A percentile compares a stretch with the other conserved stretches of the same genome.
Conservation (phyloP, 2,329 filamentous ascomycete species). For the Myriosclerotinia duriaeana region DNA sequence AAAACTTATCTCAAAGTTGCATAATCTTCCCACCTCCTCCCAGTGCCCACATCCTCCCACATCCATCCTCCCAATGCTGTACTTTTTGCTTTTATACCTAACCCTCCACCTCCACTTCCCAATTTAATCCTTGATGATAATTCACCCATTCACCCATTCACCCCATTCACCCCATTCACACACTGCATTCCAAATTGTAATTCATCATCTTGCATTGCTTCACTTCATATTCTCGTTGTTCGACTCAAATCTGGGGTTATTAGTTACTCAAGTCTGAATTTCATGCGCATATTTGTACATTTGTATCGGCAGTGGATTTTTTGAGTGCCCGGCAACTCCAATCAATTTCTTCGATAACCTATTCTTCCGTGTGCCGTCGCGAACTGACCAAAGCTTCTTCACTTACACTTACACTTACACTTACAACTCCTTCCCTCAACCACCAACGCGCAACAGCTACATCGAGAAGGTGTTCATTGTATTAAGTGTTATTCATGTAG, state of each 20-base stretch:
- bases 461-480: conserved; percentile 10
- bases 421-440: conserved; percentile 5
- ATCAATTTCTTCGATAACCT: conserved; percentile 11
- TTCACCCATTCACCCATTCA: neutral
- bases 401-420: neutral
- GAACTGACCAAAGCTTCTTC: conserved; percentile 14
- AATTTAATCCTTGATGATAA: conserved; percentile 7
- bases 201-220: conserved; percentile 16
- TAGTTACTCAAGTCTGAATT: neutral
- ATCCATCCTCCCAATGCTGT: neutral
- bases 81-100: conserved; percentile 9
- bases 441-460: conserved; percentile 6
- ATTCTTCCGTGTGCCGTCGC: conserved; percentile 21
- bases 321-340: neutral
- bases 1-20: neutral
- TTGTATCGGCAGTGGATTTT: neutral
- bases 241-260: conserved; percentile 7
- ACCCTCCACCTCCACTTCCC: neutral
- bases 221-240: conserved; percentile 7
- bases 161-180: no score
- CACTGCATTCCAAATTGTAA: conserved; percentile 11
- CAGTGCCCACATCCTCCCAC: neutral
- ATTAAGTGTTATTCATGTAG: conserved; percentile 12
- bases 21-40: conserved; percentile 15
- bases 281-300: neutral